These are phyloP conservation scores for Ustilago hordei DNA, from an alignment of 1,284 basidiomycete genomes.

Conservation along the genomic window DNA sequence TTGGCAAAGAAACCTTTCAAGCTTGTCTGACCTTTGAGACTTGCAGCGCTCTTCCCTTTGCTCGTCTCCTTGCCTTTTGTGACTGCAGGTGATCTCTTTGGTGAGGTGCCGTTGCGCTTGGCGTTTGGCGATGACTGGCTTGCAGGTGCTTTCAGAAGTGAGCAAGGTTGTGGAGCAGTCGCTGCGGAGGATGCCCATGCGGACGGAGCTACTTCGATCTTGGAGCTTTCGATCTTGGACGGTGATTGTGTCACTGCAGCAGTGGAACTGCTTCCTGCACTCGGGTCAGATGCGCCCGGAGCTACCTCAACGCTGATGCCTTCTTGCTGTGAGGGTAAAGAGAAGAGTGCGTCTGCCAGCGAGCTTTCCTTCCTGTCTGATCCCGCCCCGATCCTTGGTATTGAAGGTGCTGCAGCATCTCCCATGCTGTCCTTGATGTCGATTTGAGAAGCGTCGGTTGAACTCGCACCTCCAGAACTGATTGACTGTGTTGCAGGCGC, in stretches of 20 bases:
- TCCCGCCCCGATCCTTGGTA: neutral
- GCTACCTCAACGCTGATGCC: slow-evolving; percentile 19
- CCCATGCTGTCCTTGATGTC: neutral
- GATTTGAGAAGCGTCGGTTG: neutral
- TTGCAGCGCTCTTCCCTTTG: slow-evolving; percentile 23
- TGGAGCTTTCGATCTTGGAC: neutral
- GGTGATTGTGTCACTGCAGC: neutral
- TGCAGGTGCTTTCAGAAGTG: slow-evolving; percentile 3
- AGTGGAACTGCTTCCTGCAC: neutral
- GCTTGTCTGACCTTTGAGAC: slow-evolving; percentile 42
- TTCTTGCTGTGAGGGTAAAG: slow-evolving; percentile 41
- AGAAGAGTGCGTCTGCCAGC: slow-evolving; percentile 39
- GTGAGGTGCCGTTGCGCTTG: slow-evolving; percentile 17
- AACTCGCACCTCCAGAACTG: neutral
- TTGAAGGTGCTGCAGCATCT: neutral
- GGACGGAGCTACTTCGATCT: neutral
- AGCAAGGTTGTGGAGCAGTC: neutral
- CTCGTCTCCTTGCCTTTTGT: slow-evolving; percentile 20
- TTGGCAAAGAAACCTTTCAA: slow-evolving; percentile 42
- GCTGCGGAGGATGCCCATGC: slow-evolving; percentile 7
- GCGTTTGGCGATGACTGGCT: slow-evolving; percentile 27
- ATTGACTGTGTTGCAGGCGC: neutral
- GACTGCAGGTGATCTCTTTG: slow-evolving; percentile 10
- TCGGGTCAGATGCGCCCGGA: neutral
- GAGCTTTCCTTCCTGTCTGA: slow-evolving; percentile 19